Evolutionary conservation across 352 stramenopile species (phyloP), one percentile per base, ranked within the genome.

Genomic region (Phytopythium delawarense): DNA sequence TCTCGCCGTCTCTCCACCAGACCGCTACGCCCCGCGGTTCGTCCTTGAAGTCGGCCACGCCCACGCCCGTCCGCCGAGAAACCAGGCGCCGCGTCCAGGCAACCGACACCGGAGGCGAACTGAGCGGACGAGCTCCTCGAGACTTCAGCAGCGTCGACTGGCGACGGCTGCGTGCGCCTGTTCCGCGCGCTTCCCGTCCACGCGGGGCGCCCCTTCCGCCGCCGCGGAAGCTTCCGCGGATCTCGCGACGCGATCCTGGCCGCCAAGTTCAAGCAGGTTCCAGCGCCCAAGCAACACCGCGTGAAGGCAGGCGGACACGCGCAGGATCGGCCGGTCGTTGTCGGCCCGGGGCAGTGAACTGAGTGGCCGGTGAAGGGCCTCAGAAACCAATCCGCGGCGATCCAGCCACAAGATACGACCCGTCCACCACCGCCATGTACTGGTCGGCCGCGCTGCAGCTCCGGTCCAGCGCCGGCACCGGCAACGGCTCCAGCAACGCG

Each of bases 371-470:
- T 9, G 8, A 16, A 18, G n/a, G 20, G 44, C 44, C 46, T 52
- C 46, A 52, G 46, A 52, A 34, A 3, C 21, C 46, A 52, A 52
- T 71, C 50, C 15, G 50, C 50, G 23, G 32, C 50, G 16, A 42
- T 42, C 50, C 53, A 20, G 20, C 21, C 21, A 34, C 46, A 52
- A 52, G 46, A 32, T 34, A 34, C 46, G 13, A 54, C n/a, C 48
- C n/a, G 28, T 56, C 66, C 57, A 30, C 39, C 28, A 54, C 52
- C 53, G 32, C 45, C 40, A 92, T 92, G 82, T 87, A 89, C 65
- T 92, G 82, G 82, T 92, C 80, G 11, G 82, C 82, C 2, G 74
- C 80, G 35, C 59, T 92, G 58, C 77, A 84, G 49, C 80, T 92
- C 57, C 84, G 84, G 62, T 75, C 76, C 49, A 12, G 34, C 34